Conservation (phyloP, 2,329 filamentous ascomycete genomes). For the Diaporthe destruens region DNA sequence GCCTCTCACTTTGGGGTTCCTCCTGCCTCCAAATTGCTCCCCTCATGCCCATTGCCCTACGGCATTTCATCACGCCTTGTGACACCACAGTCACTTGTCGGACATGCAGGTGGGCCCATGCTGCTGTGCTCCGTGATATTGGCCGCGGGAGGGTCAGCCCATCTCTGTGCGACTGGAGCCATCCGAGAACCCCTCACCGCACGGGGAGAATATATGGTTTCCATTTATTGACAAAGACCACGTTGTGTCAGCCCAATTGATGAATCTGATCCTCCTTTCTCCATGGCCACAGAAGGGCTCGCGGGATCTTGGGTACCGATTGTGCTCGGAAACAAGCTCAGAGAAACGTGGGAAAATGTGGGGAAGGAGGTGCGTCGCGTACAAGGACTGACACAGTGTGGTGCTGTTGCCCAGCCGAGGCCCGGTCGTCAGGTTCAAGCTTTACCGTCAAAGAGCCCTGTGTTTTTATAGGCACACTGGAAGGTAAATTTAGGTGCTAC, state of each 20-base stretch:
- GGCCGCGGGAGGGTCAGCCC: background rate
- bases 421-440: background rate
- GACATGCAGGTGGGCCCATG: background rate
- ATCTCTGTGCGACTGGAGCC: conserved; percentile 16
- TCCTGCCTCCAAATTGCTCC: too few species aligned
- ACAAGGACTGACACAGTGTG: too few species aligned
- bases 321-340: background rate
- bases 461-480: background rate
- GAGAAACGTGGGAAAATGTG: background rate
- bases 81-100: background rate
- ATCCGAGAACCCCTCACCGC: conserved; percentile 11
- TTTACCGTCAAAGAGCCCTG: background rate
- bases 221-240: background rate
- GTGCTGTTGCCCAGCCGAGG: background rate
- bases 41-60: background rate
- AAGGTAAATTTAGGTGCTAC: conserved; percentile 8
- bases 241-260: background rate
- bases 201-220: background rate
- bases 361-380: background rate
- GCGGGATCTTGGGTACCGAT: background rate
- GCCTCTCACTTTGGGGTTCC: background rate
- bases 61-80: background rate
- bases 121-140: conserved; percentile 3
- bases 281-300: background rate
- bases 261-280: background rate